Percentiles rank a stretch among this genome's conserved stretches.
These are phyloP conservation scores for Leccinum laetum DNA, from an alignment of 1,284 basidiomycete genomes.

Conservation along the genomic window DNA sequence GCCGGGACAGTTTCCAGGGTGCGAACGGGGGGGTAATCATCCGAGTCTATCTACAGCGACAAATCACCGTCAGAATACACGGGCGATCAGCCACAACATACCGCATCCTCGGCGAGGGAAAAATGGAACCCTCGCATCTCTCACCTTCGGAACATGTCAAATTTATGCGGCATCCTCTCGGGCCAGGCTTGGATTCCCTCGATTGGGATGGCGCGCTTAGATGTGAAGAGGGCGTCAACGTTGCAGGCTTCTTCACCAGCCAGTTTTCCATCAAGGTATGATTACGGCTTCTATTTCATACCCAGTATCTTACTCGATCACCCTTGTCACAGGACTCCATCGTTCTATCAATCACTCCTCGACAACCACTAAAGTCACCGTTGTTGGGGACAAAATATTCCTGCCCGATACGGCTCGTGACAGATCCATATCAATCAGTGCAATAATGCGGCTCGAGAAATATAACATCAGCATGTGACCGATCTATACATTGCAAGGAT, in stretches of 20 bases:
- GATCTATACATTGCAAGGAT: background rate
- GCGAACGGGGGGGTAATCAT: slow-evolving; percentile 13
- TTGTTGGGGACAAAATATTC: slow-evolving; percentile 24
- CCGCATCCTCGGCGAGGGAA: slow-evolving; percentile 23
- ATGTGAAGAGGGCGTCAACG: slow-evolving; percentile 19
- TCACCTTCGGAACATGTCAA: slow-evolving; percentile 4
- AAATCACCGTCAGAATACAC: slow-evolving; percentile 16
- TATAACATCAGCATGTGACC: background rate
- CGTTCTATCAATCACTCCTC: slow-evolving; percentile 27
- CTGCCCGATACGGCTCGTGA: slow-evolving; percentile 24
- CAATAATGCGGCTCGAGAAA: slow-evolving; percentile 1
- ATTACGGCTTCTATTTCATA: background rate
- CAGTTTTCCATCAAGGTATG: slow-evolving; percentile 27
- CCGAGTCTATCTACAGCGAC: slow-evolving; percentile 27
- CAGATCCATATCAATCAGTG: slow-evolving; percentile 28
- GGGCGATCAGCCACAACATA: slow-evolving; percentile 12
- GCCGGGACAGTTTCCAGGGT: slow-evolving; percentile 2
- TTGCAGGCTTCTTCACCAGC: slow-evolving; percentile 23
- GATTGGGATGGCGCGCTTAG: slow-evolving; percentile 32
- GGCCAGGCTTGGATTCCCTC: slow-evolving; percentile 22
- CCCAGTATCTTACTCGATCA: background rate
- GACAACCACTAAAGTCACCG: slow-evolving; percentile 29
- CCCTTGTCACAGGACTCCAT: slow-evolving; percentile 24
- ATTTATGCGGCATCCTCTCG: slow-evolving; percentile 10
- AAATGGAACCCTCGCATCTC: slow-evolving; percentile 16